Evolutionary conservation across 139 green algal genomes (phyloP).

Genomic region (Chlamydomonas applanata): DNA sequence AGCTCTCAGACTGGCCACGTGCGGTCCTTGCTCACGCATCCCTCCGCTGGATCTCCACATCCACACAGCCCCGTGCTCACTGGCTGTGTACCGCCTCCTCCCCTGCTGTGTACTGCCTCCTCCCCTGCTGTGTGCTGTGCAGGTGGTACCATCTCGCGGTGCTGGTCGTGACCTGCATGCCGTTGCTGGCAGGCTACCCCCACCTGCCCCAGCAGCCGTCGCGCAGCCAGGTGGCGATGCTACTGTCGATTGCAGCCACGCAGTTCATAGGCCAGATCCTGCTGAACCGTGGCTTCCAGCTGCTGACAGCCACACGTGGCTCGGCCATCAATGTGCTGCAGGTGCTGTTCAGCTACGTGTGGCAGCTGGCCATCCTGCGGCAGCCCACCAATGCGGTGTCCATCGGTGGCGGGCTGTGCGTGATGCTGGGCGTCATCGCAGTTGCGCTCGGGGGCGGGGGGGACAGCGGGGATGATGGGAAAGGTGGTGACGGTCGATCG

Average conservation of each 20-base stretch:
- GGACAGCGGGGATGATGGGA: no score
- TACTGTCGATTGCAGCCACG: conserved; percentile 25
- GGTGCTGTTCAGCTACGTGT: conserved; percentile 19
- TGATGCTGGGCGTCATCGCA: no score
- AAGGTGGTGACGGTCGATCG: no score
- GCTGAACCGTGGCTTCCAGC: conserved; percentile 59
- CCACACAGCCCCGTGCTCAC: not conserved
- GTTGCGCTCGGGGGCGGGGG: no score
- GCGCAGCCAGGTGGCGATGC: not conserved
- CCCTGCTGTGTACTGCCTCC: not conserved
- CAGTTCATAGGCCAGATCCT: conserved; percentile 49
- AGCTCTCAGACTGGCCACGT: no score
- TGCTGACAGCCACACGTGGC: conserved; percentile 45
- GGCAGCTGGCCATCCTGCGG: conserved; percentile 3
- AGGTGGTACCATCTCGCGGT: conserved; percentile 14
- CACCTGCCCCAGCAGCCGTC: conserved; percentile 14
- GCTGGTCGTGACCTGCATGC: not conserved
- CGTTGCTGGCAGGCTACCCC: conserved; percentile 23
- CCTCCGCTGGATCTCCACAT: no score
- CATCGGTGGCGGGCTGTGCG: no score
- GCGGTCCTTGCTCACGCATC: no score
- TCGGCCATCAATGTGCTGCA: conserved; percentile 42
- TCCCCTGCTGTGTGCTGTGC: no score
- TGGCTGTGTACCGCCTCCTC: not conserved
- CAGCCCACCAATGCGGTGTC: not conserved